Percentiles rank a stretch among this genome's conserved stretches.
Conservation (phyloP, 352 stramenopile genomes). For the Phytopythium kandeliae region DNA sequence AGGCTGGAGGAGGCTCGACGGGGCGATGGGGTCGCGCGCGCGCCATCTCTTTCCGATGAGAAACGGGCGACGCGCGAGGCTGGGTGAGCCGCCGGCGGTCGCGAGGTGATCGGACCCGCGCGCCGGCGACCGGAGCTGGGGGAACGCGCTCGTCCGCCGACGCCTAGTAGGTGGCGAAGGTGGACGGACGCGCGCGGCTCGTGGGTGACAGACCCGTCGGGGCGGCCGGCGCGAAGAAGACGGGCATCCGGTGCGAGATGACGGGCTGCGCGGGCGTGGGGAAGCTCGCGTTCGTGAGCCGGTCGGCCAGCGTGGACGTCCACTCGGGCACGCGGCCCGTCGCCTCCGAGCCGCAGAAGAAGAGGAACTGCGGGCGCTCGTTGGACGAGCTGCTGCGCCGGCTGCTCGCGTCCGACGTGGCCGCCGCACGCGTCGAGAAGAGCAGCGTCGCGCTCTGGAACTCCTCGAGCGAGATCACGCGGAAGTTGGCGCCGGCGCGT, state of each 20-base stretch:
- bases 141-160: slow-evolving; percentile 7
- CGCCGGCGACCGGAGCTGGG: neutral
- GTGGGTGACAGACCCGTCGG: slow-evolving; percentile 12
- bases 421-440: neutral
- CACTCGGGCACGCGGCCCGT: slow-evolving; percentile 10
- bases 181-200: slow-evolving; percentile 13
- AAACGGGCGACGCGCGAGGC: slow-evolving; percentile 9
- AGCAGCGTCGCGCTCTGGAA: slow-evolving; percentile 24
- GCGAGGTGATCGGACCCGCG: neutral
- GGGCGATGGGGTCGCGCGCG: too few species aligned
- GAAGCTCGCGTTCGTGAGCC: slow-evolving; percentile 18
- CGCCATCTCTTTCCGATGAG: slow-evolving; percentile 22
- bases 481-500: slow-evolving; percentile 15
- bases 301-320: slow-evolving; percentile 14
- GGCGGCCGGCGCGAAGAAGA: slow-evolving; percentile 48
- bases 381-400: slow-evolving; percentile 27
- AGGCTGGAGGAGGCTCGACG: too few species aligned
- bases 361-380: slow-evolving; percentile 64
- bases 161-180: slow-evolving; percentile 13
- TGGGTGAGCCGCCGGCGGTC: too few species aligned
- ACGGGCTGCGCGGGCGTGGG: slow-evolving; percentile 21
- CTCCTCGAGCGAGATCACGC: slow-evolving; percentile 32
- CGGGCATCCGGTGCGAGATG: slow-evolving; percentile 65
- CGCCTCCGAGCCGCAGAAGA: slow-evolving; percentile 65
- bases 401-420: slow-evolving; percentile 11